Percentiles rank a stretch among this genome's conserved stretches.
These are phyloP conservation scores for Mucor saturninus DNA, from an alignment of 371 early-diverging fungal species.

Conservation along the genomic window DNA sequence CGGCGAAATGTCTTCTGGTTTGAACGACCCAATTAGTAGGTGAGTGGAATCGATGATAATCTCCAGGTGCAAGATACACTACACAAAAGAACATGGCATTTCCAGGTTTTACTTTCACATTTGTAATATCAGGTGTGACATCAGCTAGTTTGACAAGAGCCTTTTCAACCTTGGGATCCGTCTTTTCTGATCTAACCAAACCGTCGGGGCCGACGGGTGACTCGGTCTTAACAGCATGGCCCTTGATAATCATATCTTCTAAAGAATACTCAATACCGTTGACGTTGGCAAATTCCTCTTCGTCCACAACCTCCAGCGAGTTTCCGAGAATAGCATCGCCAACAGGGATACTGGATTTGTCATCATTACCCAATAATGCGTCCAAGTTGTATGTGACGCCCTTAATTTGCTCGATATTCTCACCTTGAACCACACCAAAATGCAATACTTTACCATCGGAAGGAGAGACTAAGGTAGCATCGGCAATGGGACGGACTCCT, in stretches of 20 bases:
- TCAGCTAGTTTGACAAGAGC: constrained; percentile 30
- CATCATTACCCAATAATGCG: constrained; percentile 82
- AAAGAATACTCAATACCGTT: constrained; percentile 92
- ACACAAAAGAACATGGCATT: constrained; percentile 86
- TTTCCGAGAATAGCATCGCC: constrained; percentile 50
- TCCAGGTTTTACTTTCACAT: constrained; percentile 62
- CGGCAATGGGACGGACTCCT: constrained; percentile 71
- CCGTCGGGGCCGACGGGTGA: constrained; percentile 52
- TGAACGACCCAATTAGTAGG: constrained; percentile 94
- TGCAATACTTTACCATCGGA: constrained; percentile 91
- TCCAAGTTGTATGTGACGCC: constrained; percentile 89
- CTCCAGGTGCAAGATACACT: constrained; percentile 96
- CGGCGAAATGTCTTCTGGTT: constrained; percentile 84
- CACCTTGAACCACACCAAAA: constrained; percentile 82
- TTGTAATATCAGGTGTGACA: constrained; percentile 29
- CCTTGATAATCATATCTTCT: constrained; percentile 77
- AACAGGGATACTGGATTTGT: constrained; percentile 38
- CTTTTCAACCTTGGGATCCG: constrained; percentile 26
- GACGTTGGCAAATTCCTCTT: constrained; percentile 82
- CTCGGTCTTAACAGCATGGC: constrained; percentile 33
- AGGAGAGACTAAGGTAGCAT: constrained; percentile 78
- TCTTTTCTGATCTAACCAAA: constrained; percentile 34
- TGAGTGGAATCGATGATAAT: constrained; percentile 98
- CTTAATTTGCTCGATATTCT: constrained; percentile 90
- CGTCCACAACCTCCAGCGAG: constrained; percentile 52